Evolutionary conservation across 1,284 basidiomycete genomes (phyloP), one percentile per base, ranked within the genome.

Genomic region (Moesziomyces sp.): DNA sequence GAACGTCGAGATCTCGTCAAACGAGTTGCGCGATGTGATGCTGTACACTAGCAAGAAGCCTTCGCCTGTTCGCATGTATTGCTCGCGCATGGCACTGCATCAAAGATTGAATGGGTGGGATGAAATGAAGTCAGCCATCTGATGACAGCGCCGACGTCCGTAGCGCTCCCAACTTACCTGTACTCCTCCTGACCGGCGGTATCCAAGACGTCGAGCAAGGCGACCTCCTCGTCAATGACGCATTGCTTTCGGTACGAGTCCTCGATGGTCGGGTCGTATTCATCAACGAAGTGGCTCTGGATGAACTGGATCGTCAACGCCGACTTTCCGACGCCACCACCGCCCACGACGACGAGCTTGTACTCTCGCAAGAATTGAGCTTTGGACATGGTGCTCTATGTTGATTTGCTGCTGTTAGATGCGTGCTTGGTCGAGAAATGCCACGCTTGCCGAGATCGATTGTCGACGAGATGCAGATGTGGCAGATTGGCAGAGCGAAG

Each of bases 151-250:
- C 13, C 28, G 47, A 28, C 26, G 26, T 28, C 6, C 26, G 26
- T 28, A 49, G n/a, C 14, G 19, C 21, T n/a, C 14, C 14, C n/a
- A 35, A 88, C 92, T 67, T 76, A 96, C 94, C 93, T 85, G 77
- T 99, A 99, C 88, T 99, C 96, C 86, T 99, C 96, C 86, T 99
- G 96, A 48, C 96, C 96, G 51, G 97, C 97, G 4, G 97, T 99
- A 86, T 99, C 96, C 74, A 99, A 89, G 54, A 99, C 95, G 83
- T 99, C 96, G 59, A 99, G 90, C 56, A 98, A 87, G 2, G 96
- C 96, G 24, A 97, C 94, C 86, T 99, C 97, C 42, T 97, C 96
- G 85, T 99, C 96, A 76, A 99, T 97, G 48, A 84, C 78, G 65
- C 83, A 83, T 57, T 85, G 84, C 62, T 85, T 85, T 35, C 84